Evolutionary conservation across 345 rosid genomes (phyloP), one percentile per base, ranked within the genome.

Genomic region (Chamaenerion angustifolium): DNA sequence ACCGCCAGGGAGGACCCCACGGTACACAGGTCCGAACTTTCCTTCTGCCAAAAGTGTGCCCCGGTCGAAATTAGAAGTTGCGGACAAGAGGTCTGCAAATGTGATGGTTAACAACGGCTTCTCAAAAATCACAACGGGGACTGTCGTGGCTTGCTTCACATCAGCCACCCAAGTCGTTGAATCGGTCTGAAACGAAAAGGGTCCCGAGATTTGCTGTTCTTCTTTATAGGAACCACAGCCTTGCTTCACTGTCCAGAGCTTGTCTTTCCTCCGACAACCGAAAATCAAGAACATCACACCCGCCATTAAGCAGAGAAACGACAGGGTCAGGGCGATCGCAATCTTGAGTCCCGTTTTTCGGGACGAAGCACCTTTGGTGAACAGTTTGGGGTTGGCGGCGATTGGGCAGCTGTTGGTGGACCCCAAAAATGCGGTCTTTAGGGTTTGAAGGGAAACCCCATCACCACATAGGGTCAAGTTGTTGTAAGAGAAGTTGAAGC

Each of bases 121-220:
- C 82, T 83, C 97, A 58, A 89, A 83, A 15, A 89, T 79, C 52
- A 89, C 81, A 4, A 81, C 94, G 0, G 76, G 77, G 40, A 85
- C 94, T 3, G 81, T 72, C 11, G 61, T 75, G 45, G 95, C 95
- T 58, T 81, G 94, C 75, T 85, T 89, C 48, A 89, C 90, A 75
- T 83, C 94, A 23, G 97, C 97, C 2, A 89, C 81, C 95, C 95
- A 89, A 37, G 86, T 89, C 8, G 88, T 83, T 1, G 95, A 89
- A 79, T 89, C 95, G 0, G 94, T 79, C 56, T 89, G 88, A 71
- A 89, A 89, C 0, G 92, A 83, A 54, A 89, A 85, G 1, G 98
- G 92, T 17, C 98, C 98, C 0, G 94, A 85, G 62, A 89, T 70
- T 27, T 60, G 71, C 49, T 71, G 84, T 49, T 83, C 97, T 55